Conservation (phyloP, 768 basidiomycete species). For the Hortiboletus campestris region DNA sequence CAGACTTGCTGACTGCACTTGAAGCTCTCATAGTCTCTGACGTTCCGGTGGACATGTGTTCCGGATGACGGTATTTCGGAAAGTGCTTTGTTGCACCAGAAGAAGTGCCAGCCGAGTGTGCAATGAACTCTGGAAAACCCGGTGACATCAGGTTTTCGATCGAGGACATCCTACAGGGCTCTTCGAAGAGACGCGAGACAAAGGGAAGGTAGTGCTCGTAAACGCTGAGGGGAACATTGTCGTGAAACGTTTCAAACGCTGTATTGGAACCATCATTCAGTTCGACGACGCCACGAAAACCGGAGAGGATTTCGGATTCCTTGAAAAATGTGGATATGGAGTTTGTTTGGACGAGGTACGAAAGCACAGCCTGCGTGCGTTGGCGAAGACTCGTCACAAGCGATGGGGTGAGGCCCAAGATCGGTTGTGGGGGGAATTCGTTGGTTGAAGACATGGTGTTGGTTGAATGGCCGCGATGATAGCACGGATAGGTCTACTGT, state of each 20-base stretch:
- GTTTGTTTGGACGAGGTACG: constrained; percentile 22
- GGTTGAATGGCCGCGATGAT: neutral
- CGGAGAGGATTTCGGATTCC: constrained; percentile 11
- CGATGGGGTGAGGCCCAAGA: constrained; percentile 10
- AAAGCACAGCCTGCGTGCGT: constrained; percentile 22
- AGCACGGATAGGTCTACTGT: neutral
- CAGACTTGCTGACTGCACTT: constrained; percentile 1
- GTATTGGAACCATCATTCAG: neutral
- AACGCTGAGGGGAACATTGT: constrained; percentile 14
- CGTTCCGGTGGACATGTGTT: constrained; percentile 18
- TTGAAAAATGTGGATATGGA: constrained; percentile 18
- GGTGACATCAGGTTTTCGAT: constrained; percentile 23
- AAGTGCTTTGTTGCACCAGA: constrained; percentile 16
- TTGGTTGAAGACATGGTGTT: constrained; percentile 9
- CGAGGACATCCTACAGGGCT: constrained; percentile 16
- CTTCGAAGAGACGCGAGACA: constrained; percentile 18
- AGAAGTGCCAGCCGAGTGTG: constrained; percentile 20
- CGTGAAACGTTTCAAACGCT: constrained; percentile 9
- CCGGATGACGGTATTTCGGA: constrained; percentile 21
- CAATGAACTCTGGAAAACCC: constrained; percentile 24
- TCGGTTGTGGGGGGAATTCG: constrained; percentile 16
- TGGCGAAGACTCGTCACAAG: constrained; percentile 17
- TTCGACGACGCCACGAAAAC: constrained; percentile 10
- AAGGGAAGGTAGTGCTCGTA: constrained; percentile 22
- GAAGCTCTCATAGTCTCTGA: constrained; percentile 13